These are phyloP conservation scores for Omphalea diandra DNA, from an alignment of 441 rosid genomes.

Conservation along the genomic window DNA sequence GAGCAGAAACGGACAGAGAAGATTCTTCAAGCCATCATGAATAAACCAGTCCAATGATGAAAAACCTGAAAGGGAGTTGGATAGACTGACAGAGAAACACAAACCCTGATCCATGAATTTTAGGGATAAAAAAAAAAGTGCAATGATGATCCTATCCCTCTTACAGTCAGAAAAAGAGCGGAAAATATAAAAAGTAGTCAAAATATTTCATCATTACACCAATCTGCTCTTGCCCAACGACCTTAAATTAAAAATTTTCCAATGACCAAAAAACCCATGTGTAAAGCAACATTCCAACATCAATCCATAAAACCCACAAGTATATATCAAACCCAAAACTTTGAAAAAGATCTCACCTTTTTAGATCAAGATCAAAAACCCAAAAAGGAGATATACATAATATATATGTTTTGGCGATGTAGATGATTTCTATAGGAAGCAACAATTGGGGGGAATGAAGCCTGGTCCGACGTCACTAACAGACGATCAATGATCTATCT, in stretches of 20 bases:
- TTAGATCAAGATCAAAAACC: conserved; percentile 7
- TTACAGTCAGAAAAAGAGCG: conserved; percentile 30
- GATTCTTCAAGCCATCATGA: conserved; percentile 54
- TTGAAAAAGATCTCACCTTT: conserved; percentile 23
- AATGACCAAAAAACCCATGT: conserved; percentile 22
- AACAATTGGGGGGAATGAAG: conserved; percentile 77
- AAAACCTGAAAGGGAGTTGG: conserved; percentile 28
- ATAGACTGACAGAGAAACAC: conserved; percentile 36
- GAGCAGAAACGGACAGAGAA: conserved; percentile 46
- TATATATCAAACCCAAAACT: not conserved
- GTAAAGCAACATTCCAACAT: conserved; percentile 1
- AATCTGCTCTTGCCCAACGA: conserved; percentile 49
- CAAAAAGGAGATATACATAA: too few relatives aligned
- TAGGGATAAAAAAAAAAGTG: conserved; percentile 24
- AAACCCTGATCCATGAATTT: conserved; percentile 33
- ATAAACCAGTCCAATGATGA: conserved; percentile 42
- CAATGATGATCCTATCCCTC: conserved; percentile 44
- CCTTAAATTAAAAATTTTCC: conserved; percentile 16
- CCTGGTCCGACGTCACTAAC: conserved; percentile 74
- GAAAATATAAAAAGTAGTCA: conserved; percentile 35
- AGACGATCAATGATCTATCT: conserved; percentile 23
- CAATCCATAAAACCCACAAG: not conserved
- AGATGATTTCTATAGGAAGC: conserved; percentile 25
- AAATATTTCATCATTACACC: conserved; percentile 65
- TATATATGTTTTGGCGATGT: too few relatives aligned